These are phyloP conservation scores for Trifolium subterraneum DNA, from an alignment of 306 rosid species.

Conservation along the genomic window DNA sequence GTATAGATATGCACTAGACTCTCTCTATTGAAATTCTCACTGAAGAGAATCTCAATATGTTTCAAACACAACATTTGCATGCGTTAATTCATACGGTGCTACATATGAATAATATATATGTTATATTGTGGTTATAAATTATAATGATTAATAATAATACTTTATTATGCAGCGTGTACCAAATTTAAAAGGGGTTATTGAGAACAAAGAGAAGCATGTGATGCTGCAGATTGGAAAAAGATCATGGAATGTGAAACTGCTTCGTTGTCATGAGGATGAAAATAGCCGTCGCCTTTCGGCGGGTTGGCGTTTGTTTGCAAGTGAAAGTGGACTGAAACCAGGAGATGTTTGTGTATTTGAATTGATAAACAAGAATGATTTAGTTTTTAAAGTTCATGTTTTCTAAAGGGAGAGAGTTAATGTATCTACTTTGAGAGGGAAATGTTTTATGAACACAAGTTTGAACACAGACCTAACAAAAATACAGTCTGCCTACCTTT, in stretches of 20 bases:
- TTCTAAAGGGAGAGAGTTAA: neutral
- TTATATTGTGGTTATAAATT: neutral
- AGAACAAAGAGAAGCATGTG: slow-evolving; percentile 8
- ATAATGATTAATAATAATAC: neutral
- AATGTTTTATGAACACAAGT: no score
- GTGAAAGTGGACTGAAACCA: slow-evolving; percentile 8
- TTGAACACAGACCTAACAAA: no score
- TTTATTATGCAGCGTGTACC: slow-evolving; percentile 19
- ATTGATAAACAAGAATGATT: slow-evolving; percentile 3
- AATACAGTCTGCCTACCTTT: no score
- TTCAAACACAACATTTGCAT: neutral
- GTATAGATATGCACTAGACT: no score
- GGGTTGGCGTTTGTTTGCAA: slow-evolving; percentile 21
- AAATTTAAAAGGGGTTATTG: slow-evolving; percentile 4
- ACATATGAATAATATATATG: neutral
- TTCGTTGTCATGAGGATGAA: accelerated
- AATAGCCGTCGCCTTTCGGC: neutral
- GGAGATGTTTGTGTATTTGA: slow-evolving; percentile 44
- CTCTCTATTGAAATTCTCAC: no score
- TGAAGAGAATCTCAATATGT: no score
- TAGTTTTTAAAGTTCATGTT: slow-evolving; percentile 30
- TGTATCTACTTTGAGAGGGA: neutral
- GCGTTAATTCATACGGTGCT: neutral
- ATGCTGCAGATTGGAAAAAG: neutral
- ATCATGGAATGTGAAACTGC: slow-evolving; percentile 34